Evolutionary conservation across 306 rosid species (phyloP), one percentile per base, ranked within the genome.

Genomic region (Senna siamea): DNA sequence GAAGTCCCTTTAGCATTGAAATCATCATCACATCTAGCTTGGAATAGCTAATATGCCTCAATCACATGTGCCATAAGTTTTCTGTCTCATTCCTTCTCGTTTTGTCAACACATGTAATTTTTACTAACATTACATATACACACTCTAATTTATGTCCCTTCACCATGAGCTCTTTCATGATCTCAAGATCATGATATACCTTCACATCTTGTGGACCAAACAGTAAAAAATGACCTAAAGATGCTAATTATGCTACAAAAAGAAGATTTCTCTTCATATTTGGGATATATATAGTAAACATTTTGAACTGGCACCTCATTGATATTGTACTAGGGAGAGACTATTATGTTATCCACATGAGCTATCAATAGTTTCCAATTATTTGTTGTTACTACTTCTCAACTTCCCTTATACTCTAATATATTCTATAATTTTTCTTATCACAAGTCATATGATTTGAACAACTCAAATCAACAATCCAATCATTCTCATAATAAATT

Each of bases 271-370:
- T n/a, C n/a, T 77, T 50, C 76, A 59, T 58, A 0, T 48, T 1
- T n/a, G 5, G 74, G 10, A 55, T 50, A 67, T 46, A 35, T n/a
- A n/a, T n/a, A n/a, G 7, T 66, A 75, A 8, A 54, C 66, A 40
- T 72, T 40, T 40, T 72, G 43, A 38, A 71, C 7, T 5, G 35
- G n/a, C 17, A 58, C 56, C 11, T 43, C 20, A 8, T 73, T 44
- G 9, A 35, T 0, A 28, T 11, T 40, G 2, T 51, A 52, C 6
- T 12, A 6, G 5, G 73, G 66, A 4, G 22, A 2, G 10, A 65
- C 14, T 1, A 15, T 26, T 7, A 35, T 64, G 34, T 63, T 41
- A 40, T 10, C 34, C 1, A 40, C 17, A 18, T 75, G 46, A 15
- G 66, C 34, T 19, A 75, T 75, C 3, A 20, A 43, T 26, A 75